Base-by-base conservation (phyloP, 2,329 filamentous ascomycete species). In the Alternaria alternata region DNA sequence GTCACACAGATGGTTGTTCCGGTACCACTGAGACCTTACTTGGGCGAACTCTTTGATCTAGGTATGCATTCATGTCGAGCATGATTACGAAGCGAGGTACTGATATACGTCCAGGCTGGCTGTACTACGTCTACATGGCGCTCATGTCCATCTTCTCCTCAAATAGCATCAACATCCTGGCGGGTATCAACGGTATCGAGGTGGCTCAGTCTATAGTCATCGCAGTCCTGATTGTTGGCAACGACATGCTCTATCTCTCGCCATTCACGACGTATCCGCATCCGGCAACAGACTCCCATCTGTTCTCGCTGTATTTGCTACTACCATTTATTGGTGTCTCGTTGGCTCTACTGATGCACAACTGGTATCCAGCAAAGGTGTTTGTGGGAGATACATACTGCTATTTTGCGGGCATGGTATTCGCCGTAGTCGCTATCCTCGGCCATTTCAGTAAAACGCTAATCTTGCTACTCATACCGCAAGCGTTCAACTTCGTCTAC, bases 351-450 rank as follows among this genome's bases (percentile, higher is more conserved):
- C 87, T 95, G 74, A 88, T 82, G 76, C 94, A 99, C 83, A 99
- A 99, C 80, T 96, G 93, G 92, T 99, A 93, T 76, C 95, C 95
- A 0, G 93, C 94, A 24, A 89, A 89, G 71, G 95, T 98, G 9
- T 99, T 99, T 74, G 94, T 98, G 9, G 95, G 95, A 57, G 95
- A 99, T 80, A 99, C 95, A 4, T 99, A 98, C 85, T 99, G 95
- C 85, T 99, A 99, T 82, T 97, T 99, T 79, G 95, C 95, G 0
- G 95, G 95, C 68, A 99, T 99, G 93, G 92, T 98, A 39, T 99
- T 99, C 77, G 95, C 94, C 54, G 94, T 97, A 44, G 95, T 98
- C 66, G 93, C 93, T 65, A 98, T 99, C 74, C 86, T 97, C 53
- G 95, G 95, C 24, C 95, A 99, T 82, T 99, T 99, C 82, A 96